Evolutionary conservation across 345 rosid species (phyloP).

Genomic region (Salix brachista): DNA sequence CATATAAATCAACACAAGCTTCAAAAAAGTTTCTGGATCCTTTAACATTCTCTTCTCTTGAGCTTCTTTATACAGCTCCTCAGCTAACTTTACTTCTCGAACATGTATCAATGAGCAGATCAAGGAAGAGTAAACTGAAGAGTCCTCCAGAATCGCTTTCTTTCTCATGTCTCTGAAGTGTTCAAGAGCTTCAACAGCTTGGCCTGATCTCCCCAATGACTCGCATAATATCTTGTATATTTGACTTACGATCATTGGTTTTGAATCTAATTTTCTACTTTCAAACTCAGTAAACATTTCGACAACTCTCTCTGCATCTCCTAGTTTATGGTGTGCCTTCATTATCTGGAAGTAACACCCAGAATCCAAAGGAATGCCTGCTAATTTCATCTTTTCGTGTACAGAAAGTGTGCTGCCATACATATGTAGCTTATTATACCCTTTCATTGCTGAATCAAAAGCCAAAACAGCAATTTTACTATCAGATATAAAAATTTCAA

Average conservation of each 20-base stretch:
- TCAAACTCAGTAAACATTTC: slow-evolving; percentile 58
- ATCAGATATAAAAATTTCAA: slow-evolving; percentile 42
- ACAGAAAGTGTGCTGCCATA: slow-evolving; percentile 52
- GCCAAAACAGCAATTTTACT: slow-evolving; percentile 38
- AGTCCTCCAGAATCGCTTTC: slow-evolving; percentile 40
- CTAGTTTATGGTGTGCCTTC: slow-evolving; percentile 59
- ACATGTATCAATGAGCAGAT: slow-evolving; percentile 49
- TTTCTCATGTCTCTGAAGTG: slow-evolving; percentile 49
- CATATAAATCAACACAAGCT: slow-evolving; percentile 64
- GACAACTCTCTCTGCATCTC: slow-evolving; percentile 45
- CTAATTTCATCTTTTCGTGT: slow-evolving; percentile 44
- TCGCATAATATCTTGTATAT: slow-evolving; percentile 44
- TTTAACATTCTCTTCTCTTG: slow-evolving; percentile 41
- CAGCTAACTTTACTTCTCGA: slow-evolving; percentile 32
- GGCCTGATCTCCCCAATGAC: slow-evolving; percentile 58
- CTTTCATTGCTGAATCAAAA: slow-evolving; percentile 64
- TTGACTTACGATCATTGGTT: slow-evolving; percentile 26
- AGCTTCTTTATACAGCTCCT: slow-evolving; percentile 66
- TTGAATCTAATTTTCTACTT: slow-evolving; percentile 29
- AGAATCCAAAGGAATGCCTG: slow-evolving; percentile 40
- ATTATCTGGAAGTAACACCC: slow-evolving; percentile 56
- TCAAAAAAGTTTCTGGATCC: slow-evolving; percentile 71
- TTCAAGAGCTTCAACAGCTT: slow-evolving; percentile 60
- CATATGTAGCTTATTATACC: slow-evolving; percentile 80
- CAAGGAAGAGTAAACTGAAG: slow-evolving; percentile 51